Conservation (phyloP, 2,329 filamentous ascomycete genomes). For the Pseudogymnoascus sp. region DNA sequence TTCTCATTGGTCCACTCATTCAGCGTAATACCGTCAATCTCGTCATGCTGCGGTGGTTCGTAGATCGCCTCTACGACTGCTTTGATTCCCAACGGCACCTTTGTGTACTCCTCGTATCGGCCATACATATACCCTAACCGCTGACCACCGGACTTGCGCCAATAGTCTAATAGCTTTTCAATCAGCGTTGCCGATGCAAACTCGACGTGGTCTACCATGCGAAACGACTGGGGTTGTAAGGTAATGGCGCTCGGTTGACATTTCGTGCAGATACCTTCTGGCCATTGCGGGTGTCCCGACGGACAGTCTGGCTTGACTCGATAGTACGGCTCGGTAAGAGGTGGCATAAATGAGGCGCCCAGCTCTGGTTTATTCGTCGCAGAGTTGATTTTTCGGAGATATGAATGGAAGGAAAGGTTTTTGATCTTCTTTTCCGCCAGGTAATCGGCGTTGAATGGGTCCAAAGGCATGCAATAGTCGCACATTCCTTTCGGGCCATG, state of each 20-base stretch:
- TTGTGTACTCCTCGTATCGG: conserved; percentile 79
- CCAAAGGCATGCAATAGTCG: conserved; percentile 95
- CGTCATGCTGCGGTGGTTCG: conserved; percentile 85
- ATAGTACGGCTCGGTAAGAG: conserved; percentile 86
- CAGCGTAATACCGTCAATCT: conserved; percentile 80
- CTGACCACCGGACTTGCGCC: conserved; percentile 76
- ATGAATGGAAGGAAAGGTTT: conserved; percentile 90
- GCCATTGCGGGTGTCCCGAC: conserved; percentile 87
- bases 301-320: conserved; percentile 84
- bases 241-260: conserved; percentile 97
- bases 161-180: conserved; percentile 84
- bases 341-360: conserved; percentile 91
- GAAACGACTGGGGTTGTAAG: conserved; percentile 84
- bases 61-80: conserved; percentile 96
- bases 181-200: conserved; percentile 81
- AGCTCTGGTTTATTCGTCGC: conserved; percentile 94
- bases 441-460: conserved; percentile 86
- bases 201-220: conserved; percentile 97
- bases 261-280: conserved; percentile 94
- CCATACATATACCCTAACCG: conserved; percentile 88
- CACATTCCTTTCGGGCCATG: conserved; percentile 98
- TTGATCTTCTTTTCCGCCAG: conserved; percentile 97
- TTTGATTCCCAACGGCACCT: conserved; percentile 90
- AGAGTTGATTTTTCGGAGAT: conserved; percentile 90
- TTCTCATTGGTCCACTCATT: conserved; percentile 79